Percentiles rank a stretch among this genome's conserved stretches.
Conservation (phyloP, 176 grass and related monocot species). For the Elaeis guineensis region DNA sequence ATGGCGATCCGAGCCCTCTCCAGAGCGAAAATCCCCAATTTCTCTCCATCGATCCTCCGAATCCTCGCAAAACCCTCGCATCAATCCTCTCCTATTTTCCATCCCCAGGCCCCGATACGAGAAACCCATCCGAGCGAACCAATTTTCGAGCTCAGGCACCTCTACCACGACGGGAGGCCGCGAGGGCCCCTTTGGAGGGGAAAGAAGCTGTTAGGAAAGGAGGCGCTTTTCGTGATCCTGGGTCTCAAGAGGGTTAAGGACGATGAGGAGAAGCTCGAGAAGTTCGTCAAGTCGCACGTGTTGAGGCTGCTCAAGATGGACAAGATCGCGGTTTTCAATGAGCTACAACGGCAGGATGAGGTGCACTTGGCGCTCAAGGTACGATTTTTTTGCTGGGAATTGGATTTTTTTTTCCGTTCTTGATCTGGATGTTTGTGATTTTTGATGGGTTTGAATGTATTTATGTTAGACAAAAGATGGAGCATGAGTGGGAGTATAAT, state of each 20-base stretch:
- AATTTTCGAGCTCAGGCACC: conserved; percentile 15
- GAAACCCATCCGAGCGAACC: background rate
- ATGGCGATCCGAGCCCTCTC: conserved; percentile 30
- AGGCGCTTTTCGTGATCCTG: conserved; percentile 73
- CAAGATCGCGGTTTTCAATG: conserved; percentile 70
- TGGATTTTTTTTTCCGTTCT: background rate
- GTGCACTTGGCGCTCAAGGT: conserved; percentile 83
- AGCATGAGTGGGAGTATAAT: no score
- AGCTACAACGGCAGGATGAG: conserved; percentile 83
- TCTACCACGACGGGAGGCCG: conserved; percentile 74
- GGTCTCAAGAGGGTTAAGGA: conserved; percentile 90
- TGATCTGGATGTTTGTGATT: background rate
- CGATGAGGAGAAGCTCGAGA: conserved; percentile 59
- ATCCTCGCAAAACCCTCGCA: background rate
- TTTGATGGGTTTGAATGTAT: background rate
- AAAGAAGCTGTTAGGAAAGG: conserved; percentile 96
- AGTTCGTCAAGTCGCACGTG: conserved; percentile 61
- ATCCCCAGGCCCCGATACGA: background rate
- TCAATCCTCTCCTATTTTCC: background rate
- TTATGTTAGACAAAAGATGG: no score
- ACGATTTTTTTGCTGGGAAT: background rate
- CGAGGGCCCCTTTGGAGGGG: conserved; percentile 87
- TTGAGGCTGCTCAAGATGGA: conserved; percentile 79
- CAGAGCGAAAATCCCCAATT: background rate
- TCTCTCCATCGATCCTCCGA: conserved; percentile 5